Evolutionary conservation across 345 rosid genomes (phyloP), one percentile per base, ranked within the genome.

Genomic region (Limnanthes douglasii): DNA sequence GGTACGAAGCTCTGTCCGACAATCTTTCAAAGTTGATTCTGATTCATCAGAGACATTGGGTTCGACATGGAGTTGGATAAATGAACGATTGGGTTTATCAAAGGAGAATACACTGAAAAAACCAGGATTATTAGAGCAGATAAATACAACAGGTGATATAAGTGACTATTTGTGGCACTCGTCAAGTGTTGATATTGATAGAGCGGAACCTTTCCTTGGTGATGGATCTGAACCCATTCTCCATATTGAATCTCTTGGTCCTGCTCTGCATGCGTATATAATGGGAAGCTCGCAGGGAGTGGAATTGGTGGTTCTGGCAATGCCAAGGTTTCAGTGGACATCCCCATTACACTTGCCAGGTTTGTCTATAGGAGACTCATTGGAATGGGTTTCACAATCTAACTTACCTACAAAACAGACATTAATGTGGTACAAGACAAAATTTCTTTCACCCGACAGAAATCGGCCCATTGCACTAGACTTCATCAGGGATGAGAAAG

Each of bases 131-230:
- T 17, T 76, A 46, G 97, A 88, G 57, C 93, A 88, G 62, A 73
- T 88, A 48, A 70, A 74, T 58, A 78, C 93, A 12, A 79, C 95
- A 35, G 77, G 86, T 39, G 95, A 88, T 53, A 43, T 56, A 56
- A 88, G 83, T 19, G 95, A 88, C 42, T 88, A 73, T 72, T 51
- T 88, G 44, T 88, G 97, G 97, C 83, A 88, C 58, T 83, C 95
- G 3, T 46, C 66, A 46, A 76, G 94, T 43, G 62, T 36, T 39
- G 37, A 50, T 13, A 44, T 75, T 37, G 60, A 61, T 55, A 66
- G 70, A 5, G 62, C 64, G 26, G 80, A 74, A 24, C 50, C 66
- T 53, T 72, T 63, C 31, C 82, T 74, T 31, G 57, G 66, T 4
- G 72, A 70, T 47, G 90, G 81, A 53, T 79, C 90, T 48, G 65